Percentiles rank a stretch among this genome's conserved stretches.
phyloP scores from a whole-genome alignment of 2,329 filamentous ascomycete genomes.

The Ceratocystiopsis brevicomis region DNA sequence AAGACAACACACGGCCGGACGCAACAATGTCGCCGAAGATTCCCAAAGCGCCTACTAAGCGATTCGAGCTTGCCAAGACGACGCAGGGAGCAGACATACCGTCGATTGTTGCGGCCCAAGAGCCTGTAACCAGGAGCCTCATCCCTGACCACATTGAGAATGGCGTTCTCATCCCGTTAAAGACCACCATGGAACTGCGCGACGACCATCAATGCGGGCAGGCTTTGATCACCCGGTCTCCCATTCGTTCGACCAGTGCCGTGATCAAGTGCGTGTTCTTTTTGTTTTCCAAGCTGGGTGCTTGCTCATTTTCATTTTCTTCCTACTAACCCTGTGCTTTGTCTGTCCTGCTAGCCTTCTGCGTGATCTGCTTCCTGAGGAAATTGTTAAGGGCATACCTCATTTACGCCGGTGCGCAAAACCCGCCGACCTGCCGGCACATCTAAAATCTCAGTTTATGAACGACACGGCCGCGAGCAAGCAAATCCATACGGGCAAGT shows the following conservation, averaged over 20 bases:
- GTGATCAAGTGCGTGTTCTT: conserved; percentile 46
- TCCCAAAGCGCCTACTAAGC: background rate
- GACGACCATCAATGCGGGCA: conserved; percentile 39
- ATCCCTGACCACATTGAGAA: conserved; percentile 18
- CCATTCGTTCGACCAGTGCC: conserved; percentile 50
- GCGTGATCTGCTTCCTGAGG: conserved; percentile 36
- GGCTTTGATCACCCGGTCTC: conserved; percentile 53
- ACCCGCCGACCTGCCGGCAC: conserved; percentile 44
- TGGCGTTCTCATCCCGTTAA: conserved; percentile 40
- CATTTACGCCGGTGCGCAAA: conserved; percentile 64
- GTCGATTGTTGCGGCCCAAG: conserved; percentile 13
- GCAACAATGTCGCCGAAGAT: too few species aligned
- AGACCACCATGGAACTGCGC: conserved; percentile 43
- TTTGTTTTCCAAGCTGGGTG: background rate
- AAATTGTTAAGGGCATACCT: conserved; percentile 44
- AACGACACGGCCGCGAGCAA: conserved; percentile 34
- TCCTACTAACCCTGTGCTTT: background rate
- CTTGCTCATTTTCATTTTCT: background rate
- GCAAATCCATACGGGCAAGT: conserved; percentile 39
- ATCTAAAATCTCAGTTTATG: conserved; percentile 43
- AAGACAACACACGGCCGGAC: too few species aligned
- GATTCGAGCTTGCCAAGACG: conserved; percentile 6
- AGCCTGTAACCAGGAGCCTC: conserved; percentile 15
- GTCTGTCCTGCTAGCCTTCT: conserved; percentile 25
- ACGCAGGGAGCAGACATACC: conserved; percentile 7